Base-by-base conservation (phyloP, 2,329 filamentous ascomycete genomes). In the Leptographium procerum region DNA sequence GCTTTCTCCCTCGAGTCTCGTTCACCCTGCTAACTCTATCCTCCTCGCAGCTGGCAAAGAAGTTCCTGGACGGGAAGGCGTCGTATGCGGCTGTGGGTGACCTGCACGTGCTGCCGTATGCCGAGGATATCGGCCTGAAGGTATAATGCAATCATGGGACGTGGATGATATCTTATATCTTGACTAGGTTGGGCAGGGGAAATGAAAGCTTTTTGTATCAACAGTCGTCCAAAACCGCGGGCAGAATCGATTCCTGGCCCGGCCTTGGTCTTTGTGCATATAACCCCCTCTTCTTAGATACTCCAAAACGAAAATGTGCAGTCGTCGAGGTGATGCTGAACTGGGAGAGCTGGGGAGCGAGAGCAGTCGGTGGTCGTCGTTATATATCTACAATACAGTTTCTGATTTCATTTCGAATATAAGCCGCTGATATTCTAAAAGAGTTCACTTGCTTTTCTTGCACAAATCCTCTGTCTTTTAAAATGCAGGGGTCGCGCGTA, bases 51-150 rank as follows among this genome's bases (percentile, higher is more conserved):
- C 84, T 87, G 69, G 91, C 91, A 69, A 95, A 96, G 81, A 79
- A 86, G 70, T 81, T 96, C 66, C 79, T 97, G 64, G 87, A 91
- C 65, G 85, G 84, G 74, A 97, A 91, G 82, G 91, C 92, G 56
- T 87, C 89, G 57, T 88, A 96, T 63, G 87, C 90, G 62, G 81
- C 89, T 60, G 91, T 97, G 63, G 94, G 94, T 73, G 94, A 99
- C 72, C 82, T 99, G 67, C 87, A 89, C 74, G 82, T 87, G 68
- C 84, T 99, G 70, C 94, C 94, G 59, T 99, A 87, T 71, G 94
- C 91, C 65, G 89, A 91, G 76, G 94, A 99, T 71, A 80, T 99
- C 72, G 95, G 92, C 67, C 83, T 99, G 71, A 89, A 86, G 73
- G 90, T 96, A 82, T 99, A 83, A 83, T 83, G 7, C 36, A 24